Conservation (phyloP, 2,329 filamentous ascomycete genomes). For the Aspergillus aculeatinus region DNA sequence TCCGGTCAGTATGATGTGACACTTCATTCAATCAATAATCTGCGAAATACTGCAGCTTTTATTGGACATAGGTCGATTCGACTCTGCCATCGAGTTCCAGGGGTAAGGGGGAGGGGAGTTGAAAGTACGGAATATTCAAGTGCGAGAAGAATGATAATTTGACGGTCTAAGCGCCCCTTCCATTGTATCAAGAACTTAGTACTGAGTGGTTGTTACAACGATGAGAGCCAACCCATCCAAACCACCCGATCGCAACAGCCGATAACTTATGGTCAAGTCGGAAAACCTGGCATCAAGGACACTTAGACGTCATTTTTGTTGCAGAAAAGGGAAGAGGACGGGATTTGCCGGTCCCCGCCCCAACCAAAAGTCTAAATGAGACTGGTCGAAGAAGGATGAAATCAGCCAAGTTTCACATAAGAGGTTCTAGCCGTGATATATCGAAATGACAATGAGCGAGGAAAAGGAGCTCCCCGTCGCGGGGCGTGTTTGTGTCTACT, state of each 20-base stretch:
- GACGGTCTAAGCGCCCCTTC: too few relatives aligned
- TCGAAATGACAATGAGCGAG: not conserved
- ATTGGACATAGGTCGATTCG: not conserved
- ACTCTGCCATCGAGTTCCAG: too few relatives aligned
- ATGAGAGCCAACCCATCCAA: too few relatives aligned
- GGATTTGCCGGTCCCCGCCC: conserved; percentile 5
- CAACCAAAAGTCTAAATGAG: conserved; percentile 2
- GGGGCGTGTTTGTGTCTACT: too few relatives aligned
- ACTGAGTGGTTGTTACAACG: too few relatives aligned
- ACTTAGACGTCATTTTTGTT: not conserved
- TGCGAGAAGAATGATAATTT: too few relatives aligned
- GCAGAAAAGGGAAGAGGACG: conserved; percentile 1
- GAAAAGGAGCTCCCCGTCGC: not conserved
- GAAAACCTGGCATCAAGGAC: not conserved
- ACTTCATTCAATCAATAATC: not conserved
- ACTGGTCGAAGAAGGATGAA: not conserved
- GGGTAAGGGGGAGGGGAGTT: too few relatives aligned
- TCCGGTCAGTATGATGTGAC: not conserved
- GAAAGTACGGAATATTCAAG: too few relatives aligned
- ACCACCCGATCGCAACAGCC: too few relatives aligned
- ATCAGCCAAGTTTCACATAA: conserved; percentile 5
- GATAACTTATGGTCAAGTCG: too few relatives aligned
- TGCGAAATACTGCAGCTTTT: not conserved
- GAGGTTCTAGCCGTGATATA: not conserved
- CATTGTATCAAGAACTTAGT: too few relatives aligned